Evolutionary conservation across 1,139 yeast genomes (phyloP).

Genomic region (Taiozyma onychis): DNA sequence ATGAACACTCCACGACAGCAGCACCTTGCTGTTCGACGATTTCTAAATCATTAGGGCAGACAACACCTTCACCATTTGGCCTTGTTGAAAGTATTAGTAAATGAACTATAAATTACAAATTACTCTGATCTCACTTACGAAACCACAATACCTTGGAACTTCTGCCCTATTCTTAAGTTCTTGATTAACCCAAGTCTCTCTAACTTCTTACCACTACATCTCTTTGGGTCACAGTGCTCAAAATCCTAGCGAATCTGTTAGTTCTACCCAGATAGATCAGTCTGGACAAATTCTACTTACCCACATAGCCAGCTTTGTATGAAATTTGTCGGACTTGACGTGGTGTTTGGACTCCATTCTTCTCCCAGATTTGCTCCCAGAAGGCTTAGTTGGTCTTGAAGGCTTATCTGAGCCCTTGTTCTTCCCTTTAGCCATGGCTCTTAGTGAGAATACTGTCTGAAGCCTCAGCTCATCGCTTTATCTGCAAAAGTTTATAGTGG

Average conservation of each 20-base stretch:
- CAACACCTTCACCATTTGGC: conserved; percentile 88
- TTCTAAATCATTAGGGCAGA: conserved; percentile 81
- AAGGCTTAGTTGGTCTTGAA: conserved; percentile 36
- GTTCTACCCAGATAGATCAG: neutral
- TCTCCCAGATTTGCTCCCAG: conserved; percentile 36
- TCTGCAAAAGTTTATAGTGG: neutral
- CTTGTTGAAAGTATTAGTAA: conserved; percentile 10
- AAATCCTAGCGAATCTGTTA: conserved; percentile 43
- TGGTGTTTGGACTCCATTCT: conserved; percentile 32
- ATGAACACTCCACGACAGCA: conserved; percentile 96
- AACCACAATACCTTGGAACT: conserved; percentile 84
- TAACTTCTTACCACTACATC: conserved; percentile 93
- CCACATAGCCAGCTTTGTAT: conserved; percentile 83
- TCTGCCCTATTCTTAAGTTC: conserved; percentile 80
- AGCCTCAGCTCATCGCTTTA: neutral
- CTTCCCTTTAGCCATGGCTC: conserved; percentile 59
- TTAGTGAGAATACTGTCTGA: neutral
- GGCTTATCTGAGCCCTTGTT: conserved; percentile 44
- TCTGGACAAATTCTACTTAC: conserved; percentile 18
- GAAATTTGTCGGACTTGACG: conserved; percentile 45
- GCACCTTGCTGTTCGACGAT: conserved; percentile 80
- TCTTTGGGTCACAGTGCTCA: conserved; percentile 97
- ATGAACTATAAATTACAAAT: neutral
- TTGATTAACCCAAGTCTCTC: conserved; percentile 83
- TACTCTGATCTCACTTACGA: conserved; percentile 32